Percentiles rank a stretch among this genome's conserved stretches.
These are phyloP conservation scores for Yamadazyma jaroonii DNA, from an alignment of 1,139 yeast species.

Conservation along the genomic window DNA sequence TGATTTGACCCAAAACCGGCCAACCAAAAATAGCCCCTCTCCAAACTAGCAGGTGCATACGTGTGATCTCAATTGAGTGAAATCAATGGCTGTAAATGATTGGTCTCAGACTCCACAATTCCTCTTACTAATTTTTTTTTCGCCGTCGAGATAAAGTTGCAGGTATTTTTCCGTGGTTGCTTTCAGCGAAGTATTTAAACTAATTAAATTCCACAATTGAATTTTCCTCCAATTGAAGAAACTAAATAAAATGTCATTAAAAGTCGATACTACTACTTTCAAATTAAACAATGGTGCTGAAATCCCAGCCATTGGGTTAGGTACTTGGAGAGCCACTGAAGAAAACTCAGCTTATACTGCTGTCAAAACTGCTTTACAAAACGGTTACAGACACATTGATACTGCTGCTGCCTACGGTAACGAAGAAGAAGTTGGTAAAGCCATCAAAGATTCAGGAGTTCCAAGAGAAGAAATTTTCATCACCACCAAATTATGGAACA, in stretches of 20 bases:
- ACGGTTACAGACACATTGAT: constrained; percentile 80
- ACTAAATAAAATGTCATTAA: constrained; percentile 10
- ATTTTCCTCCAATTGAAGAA: neutral
- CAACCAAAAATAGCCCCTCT: too few species aligned
- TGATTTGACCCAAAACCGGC: too few species aligned
- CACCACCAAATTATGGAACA: constrained; percentile 80
- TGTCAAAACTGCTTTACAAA: constrained; percentile 59
- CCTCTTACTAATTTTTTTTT: too few species aligned
- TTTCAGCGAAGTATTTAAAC: neutral
- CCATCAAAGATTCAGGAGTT: constrained; percentile 63
- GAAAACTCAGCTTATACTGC: constrained; percentile 57
- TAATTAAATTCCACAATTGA: too few species aligned
- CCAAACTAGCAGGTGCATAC: too few species aligned
- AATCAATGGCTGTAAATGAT: too few species aligned
- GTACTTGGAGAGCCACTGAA: constrained; percentile 70
- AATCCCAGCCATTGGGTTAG: constrained; percentile 73
- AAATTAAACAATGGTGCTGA: constrained; percentile 62
- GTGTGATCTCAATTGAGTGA: too few species aligned
- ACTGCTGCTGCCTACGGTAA: constrained; percentile 71
- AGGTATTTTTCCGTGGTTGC: too few species aligned
- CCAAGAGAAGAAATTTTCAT: constrained; percentile 72
- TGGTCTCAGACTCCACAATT: too few species aligned
- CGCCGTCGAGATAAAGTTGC: too few species aligned
- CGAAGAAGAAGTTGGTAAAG: constrained; percentile 67
- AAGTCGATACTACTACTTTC: constrained; percentile 21